These are phyloP conservation scores for Termitomyces sp. DNA, from an alignment of 768 basidiomycete species.

Conservation along the genomic window DNA sequence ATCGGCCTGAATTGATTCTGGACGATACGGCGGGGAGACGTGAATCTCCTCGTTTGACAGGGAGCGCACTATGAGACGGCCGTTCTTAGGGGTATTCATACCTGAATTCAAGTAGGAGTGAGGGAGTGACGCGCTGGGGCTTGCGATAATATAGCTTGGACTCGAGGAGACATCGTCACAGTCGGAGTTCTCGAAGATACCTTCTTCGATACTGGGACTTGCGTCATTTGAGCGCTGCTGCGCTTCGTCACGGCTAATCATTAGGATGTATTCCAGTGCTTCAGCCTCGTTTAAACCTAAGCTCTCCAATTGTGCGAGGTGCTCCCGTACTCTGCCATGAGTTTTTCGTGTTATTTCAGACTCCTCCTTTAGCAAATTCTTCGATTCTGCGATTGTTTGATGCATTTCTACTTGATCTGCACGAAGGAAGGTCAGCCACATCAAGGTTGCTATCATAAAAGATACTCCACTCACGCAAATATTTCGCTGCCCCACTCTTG, in stretches of 20 bases:
- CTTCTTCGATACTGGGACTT: conserved; percentile 33
- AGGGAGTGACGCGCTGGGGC: background rate
- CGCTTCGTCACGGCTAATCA: conserved; percentile 81
- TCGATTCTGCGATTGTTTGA: conserved; percentile 58
- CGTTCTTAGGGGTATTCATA: conserved; percentile 10
- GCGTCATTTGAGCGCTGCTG: conserved; percentile 15
- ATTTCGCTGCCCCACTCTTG: conserved; percentile 31
- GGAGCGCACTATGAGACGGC: conserved; percentile 22
- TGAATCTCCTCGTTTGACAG: conserved; percentile 49
- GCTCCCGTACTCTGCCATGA: conserved; percentile 50
- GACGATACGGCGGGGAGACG: conserved; percentile 42
- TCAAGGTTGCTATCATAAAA: background rate
- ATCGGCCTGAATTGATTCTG: conserved; percentile 53
- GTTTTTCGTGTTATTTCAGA: conserved; percentile 26
- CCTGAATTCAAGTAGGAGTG: conserved; percentile 19
- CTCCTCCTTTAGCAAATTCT: conserved; percentile 47
- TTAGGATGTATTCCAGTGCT: conserved; percentile 74
- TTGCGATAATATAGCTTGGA: conserved; percentile 15
- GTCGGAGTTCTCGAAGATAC: conserved; percentile 55
- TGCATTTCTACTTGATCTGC: conserved; percentile 62
- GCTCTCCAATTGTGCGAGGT: conserved; percentile 47
- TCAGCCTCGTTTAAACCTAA: conserved; percentile 72
- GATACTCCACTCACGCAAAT: conserved; percentile 33
- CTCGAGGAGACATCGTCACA: conserved; percentile 21
- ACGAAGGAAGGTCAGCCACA: conserved; percentile 4